These are phyloP conservation scores for Pisolithus marmoratus DNA, from an alignment of 768 basidiomycete species.

Conservation along the genomic window DNA sequence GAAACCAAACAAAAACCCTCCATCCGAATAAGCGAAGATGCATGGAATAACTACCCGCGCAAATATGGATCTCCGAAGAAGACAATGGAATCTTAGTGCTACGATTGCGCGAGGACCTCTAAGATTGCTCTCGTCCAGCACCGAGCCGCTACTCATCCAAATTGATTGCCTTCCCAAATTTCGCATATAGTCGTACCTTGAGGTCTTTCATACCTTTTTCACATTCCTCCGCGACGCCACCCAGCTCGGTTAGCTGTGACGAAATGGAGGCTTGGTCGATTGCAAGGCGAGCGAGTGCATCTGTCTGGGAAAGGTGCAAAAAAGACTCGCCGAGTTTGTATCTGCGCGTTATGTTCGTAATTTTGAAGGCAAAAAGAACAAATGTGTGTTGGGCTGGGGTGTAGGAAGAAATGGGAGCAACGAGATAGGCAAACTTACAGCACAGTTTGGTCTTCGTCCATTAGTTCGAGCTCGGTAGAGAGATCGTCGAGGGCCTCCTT, in stretches of 20 bases:
- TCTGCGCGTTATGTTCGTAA: constrained; percentile 30
- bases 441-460: constrained; percentile 77
- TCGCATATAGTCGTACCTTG: constrained; percentile 77
- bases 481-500: constrained; percentile 93
- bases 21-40: too few species aligned
- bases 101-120: too few species aligned
- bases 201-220: constrained; percentile 75
- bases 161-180: constrained; percentile 91
- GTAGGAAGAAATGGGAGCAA: constrained; percentile 23
- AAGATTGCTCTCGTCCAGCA: too few species aligned
- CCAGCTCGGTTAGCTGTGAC: constrained; percentile 45
- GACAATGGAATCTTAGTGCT: too few species aligned
- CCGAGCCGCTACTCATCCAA: constrained; percentile 58
- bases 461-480: constrained; percentile 79
- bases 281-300: constrained; percentile 68
- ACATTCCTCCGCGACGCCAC: constrained; percentile 53
- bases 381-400: too few species aligned
- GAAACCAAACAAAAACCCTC: too few species aligned
- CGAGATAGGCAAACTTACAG: constrained; percentile 42
- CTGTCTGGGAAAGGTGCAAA: constrained; percentile 65
- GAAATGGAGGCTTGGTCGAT: constrained; percentile 60
- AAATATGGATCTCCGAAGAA: too few species aligned
- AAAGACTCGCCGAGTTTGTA: constrained; percentile 91
- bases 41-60: too few species aligned
- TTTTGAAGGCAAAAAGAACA: too few species aligned